These are phyloP conservation scores for Arabidopsis suecica DNA, from an alignment of 345 rosid genomes.

Conservation along the genomic window DNA sequence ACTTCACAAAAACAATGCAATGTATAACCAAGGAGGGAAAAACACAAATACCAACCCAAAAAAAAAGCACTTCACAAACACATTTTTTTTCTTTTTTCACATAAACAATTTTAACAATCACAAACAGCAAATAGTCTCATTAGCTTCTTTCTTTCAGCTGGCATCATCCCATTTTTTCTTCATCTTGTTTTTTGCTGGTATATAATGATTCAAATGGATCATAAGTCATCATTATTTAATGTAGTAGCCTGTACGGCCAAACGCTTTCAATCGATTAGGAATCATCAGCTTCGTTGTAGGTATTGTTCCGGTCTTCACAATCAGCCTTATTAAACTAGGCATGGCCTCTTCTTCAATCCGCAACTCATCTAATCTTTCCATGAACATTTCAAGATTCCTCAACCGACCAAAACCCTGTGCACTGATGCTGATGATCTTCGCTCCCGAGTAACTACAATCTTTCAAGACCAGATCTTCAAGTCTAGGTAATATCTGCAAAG, in stretches of 20 bases:
- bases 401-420: constrained; percentile 11
- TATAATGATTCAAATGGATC: too few species aligned
- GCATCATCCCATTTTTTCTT: too few species aligned
- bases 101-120: too few species aligned
- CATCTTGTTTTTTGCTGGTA: too few species aligned
- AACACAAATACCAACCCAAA: too few species aligned
- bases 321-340: not conserved
- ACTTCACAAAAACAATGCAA: too few species aligned
- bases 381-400: constrained; percentile 21
- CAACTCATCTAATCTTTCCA: not conserved
- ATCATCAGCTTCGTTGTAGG: constrained; percentile 23
- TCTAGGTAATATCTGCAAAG: not conserved
- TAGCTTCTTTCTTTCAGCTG: too few species aligned
- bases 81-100: too few species aligned
- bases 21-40: too few species aligned
- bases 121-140: too few species aligned
- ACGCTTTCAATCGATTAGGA: constrained; percentile 20
- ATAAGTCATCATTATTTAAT: too few species aligned
- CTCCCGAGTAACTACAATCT: not conserved
- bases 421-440: not conserved
- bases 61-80: too few species aligned
- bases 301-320: not conserved
- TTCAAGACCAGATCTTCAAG: not conserved
- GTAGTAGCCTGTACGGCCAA: not conserved
- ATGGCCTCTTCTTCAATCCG: constrained; percentile 12